These are phyloP conservation scores for Fusarium tricinctum DNA, from an alignment of 2,329 filamentous ascomycete species.

Conservation along the genomic window DNA sequence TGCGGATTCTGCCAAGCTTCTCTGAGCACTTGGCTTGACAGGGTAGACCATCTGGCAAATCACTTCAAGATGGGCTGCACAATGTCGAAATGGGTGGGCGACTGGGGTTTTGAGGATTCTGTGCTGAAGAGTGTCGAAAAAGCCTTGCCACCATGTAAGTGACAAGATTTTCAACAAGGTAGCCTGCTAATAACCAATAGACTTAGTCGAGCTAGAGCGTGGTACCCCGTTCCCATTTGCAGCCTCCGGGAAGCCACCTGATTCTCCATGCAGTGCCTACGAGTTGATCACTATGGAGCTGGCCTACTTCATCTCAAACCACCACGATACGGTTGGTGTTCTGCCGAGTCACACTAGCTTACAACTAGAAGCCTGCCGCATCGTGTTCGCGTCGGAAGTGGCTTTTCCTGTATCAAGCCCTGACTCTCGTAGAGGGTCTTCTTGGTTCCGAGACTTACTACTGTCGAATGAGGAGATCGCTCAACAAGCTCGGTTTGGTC, in stretches of 20 bases:
- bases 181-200: conserved; percentile 4
- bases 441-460: conserved; percentile 36
- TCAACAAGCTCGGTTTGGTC: conserved; percentile 30
- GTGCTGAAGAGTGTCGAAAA: conserved; percentile 57
- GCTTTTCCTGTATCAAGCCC: conserved; percentile 19
- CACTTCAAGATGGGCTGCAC: conserved; percentile 59
- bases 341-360: conserved; percentile 29
- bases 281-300: conserved; percentile 43
- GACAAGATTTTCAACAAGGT: fast-evolving
- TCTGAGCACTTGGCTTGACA: conserved; percentile 55
- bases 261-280: conserved; percentile 42
- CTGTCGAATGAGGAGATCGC: conserved; percentile 20
- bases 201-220: conserved; percentile 42
- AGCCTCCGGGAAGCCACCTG: conserved; percentile 32
- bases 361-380: conserved; percentile 38
- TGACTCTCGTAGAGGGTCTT: conserved; percentile 17
- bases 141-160: conserved; percentile 57
- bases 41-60: conserved; percentile 57
- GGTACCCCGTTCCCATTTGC: conserved; percentile 38
- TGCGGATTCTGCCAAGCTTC: conserved; percentile 59
- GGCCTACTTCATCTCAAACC: conserved; percentile 40
- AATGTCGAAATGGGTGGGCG: conserved; percentile 60
- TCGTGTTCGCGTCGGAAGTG: conserved; percentile 43
- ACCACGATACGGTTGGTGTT: conserved; percentile 27
- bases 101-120: conserved; percentile 58